Evolutionary conservation across 164 flowering plant genomes (phyloP).

Genomic region (Piper betle): DNA sequence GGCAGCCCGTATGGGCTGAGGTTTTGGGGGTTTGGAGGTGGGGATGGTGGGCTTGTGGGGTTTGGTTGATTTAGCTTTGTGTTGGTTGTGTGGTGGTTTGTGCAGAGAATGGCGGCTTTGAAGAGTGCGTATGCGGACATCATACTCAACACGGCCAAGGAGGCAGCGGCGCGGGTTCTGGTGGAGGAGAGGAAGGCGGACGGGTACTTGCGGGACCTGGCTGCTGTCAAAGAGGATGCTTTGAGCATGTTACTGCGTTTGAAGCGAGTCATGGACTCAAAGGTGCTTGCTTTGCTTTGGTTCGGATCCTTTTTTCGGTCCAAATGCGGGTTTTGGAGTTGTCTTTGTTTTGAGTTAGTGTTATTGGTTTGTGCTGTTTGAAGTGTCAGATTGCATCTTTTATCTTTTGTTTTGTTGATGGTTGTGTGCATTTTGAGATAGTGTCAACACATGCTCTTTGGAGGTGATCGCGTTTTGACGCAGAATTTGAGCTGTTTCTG

Average conservation of each 20-base stretch:
- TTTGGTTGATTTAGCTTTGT: not conserved
- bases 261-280: slow-evolving; percentile 56
- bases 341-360: not conserved
- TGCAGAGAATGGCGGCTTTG: slow-evolving; percentile 23
- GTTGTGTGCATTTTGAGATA: no score
- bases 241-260: slow-evolving; percentile 50
- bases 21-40: not conserved
- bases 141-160: slow-evolving; percentile 67
- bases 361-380: not conserved
- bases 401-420: not conserved
- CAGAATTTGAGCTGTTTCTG: not conserved
- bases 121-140: slow-evolving; percentile 82
- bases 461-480: not conserved
- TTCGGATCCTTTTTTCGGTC: not conserved
- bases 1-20: not conserved
- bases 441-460: not conserved
- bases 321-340: not conserved
- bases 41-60: not conserved
- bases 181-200: slow-evolving; percentile 51
- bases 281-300: slow-evolving; percentile 24
- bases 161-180: slow-evolving; percentile 76
- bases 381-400: not conserved
- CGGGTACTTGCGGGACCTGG: slow-evolving; percentile 40
- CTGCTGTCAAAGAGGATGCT: slow-evolving; percentile 49
- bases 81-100: not conserved